Base-by-base conservation (phyloP, 495 filamentous ascomycete genomes). In the Penicillium chermesinum region DNA sequence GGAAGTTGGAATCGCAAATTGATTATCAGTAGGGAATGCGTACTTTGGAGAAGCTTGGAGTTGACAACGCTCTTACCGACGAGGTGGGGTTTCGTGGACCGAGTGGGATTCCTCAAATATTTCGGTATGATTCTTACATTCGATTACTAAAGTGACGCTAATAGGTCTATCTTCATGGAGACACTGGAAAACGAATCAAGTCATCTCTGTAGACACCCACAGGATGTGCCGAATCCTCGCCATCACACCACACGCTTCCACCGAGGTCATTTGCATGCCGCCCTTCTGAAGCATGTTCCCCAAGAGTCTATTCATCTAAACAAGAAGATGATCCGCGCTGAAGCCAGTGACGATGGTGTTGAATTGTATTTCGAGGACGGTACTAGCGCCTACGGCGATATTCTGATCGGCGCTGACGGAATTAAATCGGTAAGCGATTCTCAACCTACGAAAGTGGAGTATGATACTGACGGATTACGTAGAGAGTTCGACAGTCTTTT, bases 241-340 rank as follows among this genome's bases (percentile, higher is more conserved):
- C 72, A 77, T 41, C 58, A 61, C 20, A 77, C 74, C 6, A 63
- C 74, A 0, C 65, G 74, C 7, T 75, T 72, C 52, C 67, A 75
- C 32, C 60, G 72, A 7, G 70, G 62, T 14, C 72, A 77, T 62
- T 48, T 77, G 4, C 74, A 77, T 33, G 53, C 69, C 37, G 65
- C 70, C 10, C 62, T 77, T 7, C 49, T 72, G 0, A 50, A 71
- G 19, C 67, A 75, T 44, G 62, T 75, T 1, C 63, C 69, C 19
- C 48, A 51, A 12, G 54, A 66, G 2, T 49, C 43, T 9, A 62
- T 67, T 18, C 60, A 65, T 27, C 44, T 65, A 8, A 38, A 34
- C 8, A 64, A 65, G 38, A 60, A 38, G 22, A 38, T 60, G 1
- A 14, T 33, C 2, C 43, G 40, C 13, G 58, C 62, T 6, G 52